A percentile compares a stretch with the other conserved stretches of the same genome.
Conservation (phyloP, 2,329 filamentous ascomycete genomes). For the Niveomyces coronatus region DNA sequence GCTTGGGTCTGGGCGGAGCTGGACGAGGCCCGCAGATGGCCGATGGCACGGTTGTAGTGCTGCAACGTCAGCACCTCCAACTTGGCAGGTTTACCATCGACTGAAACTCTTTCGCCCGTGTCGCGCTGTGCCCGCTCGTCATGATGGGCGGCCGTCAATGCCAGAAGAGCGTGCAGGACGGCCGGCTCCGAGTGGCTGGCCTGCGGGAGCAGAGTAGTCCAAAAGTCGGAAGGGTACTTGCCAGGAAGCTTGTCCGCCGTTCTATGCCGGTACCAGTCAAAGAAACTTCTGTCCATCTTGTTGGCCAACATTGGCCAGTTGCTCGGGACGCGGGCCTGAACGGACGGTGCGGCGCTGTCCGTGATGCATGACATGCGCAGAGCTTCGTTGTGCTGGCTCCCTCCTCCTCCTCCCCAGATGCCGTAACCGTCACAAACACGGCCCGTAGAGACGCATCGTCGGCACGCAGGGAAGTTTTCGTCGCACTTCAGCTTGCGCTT, state of each 20-base stretch:
- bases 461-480: conserved; percentile 14
- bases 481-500: conserved; percentile 18
- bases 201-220: conserved; percentile 28
- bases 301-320: conserved; percentile 9
- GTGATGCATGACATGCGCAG: too few species aligned
- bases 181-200: conserved; percentile 26
- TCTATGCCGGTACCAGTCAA: conserved; percentile 33
- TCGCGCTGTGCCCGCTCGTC: too few species aligned
- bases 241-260: conserved; percentile 27
- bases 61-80: too few species aligned
- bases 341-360: neutral
- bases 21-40: too few species aligned
- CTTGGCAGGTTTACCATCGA: too few species aligned
- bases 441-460: conserved; percentile 14
- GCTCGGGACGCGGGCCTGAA: neutral
- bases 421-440: conserved; percentile 16
- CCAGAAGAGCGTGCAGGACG: conserved; percentile 29
- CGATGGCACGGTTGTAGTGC: too few species aligned
- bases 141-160: conserved; percentile 26
- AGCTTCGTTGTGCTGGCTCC: neutral
- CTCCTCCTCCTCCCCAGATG: conserved; percentile 14
- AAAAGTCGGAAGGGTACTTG: conserved; percentile 26
- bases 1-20: too few species aligned
- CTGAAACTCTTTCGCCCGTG: too few species aligned
- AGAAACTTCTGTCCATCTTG: conserved; percentile 25